Evolutionary conservation across 1,284 basidiomycete species (phyloP).

Genomic region (Marasmius oreades): DNA sequence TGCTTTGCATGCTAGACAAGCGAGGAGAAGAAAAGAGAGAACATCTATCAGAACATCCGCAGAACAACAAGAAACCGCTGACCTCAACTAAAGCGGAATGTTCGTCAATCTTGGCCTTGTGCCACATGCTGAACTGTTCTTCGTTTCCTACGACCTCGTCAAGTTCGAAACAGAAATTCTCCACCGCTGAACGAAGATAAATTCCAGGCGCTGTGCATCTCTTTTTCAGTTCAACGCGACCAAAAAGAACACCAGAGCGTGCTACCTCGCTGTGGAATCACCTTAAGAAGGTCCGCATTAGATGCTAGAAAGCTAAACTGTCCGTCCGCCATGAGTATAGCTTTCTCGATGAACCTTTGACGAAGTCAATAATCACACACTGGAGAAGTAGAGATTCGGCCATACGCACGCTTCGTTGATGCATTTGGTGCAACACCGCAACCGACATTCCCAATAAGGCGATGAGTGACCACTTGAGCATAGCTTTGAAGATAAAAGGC

Average conservation of each 20-base stretch:
- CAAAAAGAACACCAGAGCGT: neutral
- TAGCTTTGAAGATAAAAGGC: conserved; percentile 22
- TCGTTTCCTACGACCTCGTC: neutral
- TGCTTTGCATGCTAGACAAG: neutral
- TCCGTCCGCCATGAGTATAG: neutral
- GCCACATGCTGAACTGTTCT: neutral
- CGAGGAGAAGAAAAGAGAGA: too few species aligned
- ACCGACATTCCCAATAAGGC: conserved; percentile 34
- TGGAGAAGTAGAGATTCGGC: neutral
- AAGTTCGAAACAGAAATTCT: neutral
- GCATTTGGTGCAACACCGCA: conserved; percentile 33
- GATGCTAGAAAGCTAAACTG: neutral
- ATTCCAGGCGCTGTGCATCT: neutral
- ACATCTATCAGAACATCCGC: neutral
- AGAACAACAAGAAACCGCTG: neutral
- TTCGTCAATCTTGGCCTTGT: neutral
- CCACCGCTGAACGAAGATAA: neutral
- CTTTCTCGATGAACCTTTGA: neutral
- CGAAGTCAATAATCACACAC: neutral
- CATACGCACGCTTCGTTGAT: conserved; percentile 25
- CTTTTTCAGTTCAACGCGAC: neutral
- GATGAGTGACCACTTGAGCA: conserved; percentile 25
- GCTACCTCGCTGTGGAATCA: neutral
- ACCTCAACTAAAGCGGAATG: neutral
- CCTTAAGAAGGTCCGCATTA: neutral